Conservation (phyloP, 805 yeast species). For the Suhomyces tanzawaensis region DNA sequence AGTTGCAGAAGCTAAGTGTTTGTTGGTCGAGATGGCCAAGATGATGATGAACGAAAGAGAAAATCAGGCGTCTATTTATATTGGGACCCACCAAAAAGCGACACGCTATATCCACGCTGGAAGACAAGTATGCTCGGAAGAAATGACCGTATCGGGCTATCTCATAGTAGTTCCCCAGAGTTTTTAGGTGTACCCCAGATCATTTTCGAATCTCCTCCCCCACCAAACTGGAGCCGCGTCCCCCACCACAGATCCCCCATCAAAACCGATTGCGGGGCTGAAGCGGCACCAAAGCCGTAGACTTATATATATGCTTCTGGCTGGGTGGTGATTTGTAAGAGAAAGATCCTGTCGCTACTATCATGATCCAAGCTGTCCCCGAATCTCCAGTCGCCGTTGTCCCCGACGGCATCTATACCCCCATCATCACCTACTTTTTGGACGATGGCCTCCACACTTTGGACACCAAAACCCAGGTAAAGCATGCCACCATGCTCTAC, state of each 20-base stretch:
- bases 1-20: no score
- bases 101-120: no score
- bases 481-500: constrained; percentile 28
- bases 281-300: no score
- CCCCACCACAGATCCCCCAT: background rate
- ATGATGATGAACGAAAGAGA: no score
- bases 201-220: background rate
- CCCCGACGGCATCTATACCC: constrained; percentile 27
- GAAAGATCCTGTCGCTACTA: no score
- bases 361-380: background rate
- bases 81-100: no score
- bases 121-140: background rate
- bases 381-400: background rate
- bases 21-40: no score
- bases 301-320: background rate
- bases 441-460: constrained; percentile 18
- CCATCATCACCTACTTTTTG: constrained; percentile 30
- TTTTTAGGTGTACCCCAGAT: background rate
- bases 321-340: no score
- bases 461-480: constrained; percentile 29
- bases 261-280: no score
- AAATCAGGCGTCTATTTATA: no score
- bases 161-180: no score
- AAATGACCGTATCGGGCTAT: background rate
- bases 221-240: no score